Base-by-base conservation (phyloP, 306 rosid genomes). In the Prunus campanulata region DNA sequence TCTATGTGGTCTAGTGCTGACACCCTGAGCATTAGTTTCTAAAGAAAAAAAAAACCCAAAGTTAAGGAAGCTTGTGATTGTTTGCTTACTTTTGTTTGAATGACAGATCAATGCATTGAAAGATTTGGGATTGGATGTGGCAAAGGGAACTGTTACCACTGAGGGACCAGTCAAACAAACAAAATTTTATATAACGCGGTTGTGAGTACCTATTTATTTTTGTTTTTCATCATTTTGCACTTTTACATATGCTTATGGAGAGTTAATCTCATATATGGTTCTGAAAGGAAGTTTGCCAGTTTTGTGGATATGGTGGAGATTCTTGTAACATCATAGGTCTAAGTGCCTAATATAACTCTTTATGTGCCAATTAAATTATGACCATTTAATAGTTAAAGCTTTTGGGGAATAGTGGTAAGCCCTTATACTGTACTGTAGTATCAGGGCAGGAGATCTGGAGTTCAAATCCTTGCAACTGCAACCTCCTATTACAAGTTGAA, bases 121-220 rank as follows among this genome's bases (percentile, higher is more conserved):
- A 75, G 91, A 91, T 75, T 80, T 95, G 90, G 99, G 98, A 72
- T 77, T 95, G 96, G 96, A 87, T 71, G 98, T 92, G 66, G 84
- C 90, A n/a, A 95, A 92, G 87, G 99, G 96, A 83, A 91, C 88
- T 35, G 92, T 95, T 86, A 70, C 83, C 52, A 91, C 97, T 5
- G 96, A 95, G 82, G 96, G 97, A 66, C 70, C 85, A 7, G 90
- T 86, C 60, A 95, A 95, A 85, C 88, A 83, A 78, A 91, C 96
- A 20, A 88, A 91, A 69, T 57, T 95, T 74, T 91, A 83, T 72
- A 90, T 95, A 50, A 95, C 88, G 0, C 82, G 91, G 75, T 80
- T 90, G 98, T 95, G 77, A 85, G 96, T 88, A 70, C 55, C 30
- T 70, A 51, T 60, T n/a, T 52, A 29, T 12, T 5, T 18, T 13